Evolutionary conservation across 2,329 filamentous ascomycete species (phyloP), one percentile per base, ranked within the genome.

Genomic region (Pseudocercospora musae): DNA sequence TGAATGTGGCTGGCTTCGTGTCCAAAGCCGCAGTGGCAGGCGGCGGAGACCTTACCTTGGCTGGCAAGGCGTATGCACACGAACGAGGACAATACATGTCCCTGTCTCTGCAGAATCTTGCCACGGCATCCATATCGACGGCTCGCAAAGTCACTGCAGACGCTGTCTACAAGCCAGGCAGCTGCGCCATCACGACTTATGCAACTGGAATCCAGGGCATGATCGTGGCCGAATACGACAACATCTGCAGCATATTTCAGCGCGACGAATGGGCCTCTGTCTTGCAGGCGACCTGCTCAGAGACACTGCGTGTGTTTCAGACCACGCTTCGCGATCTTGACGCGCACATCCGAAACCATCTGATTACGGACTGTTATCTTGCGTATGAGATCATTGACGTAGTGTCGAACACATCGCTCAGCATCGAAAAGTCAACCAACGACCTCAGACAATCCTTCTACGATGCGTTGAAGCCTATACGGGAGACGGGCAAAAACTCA

Each of bases 341-440:
- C 75, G 84, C 86, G 55, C 93, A 97, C 72, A 92, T 98, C 76
- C 92, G 93, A 73, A 81, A 85, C 44, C 93, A 97, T 72, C 80
- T 97, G 42, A 85, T 87, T 68, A 96, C 92, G 0, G 95, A 99
- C 75, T 98, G 94, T 77, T 98, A 91, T 75, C 84, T 99, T 54
- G 92, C 92, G 7, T 99, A 96, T 75, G 95, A 99, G 74, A 91
- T 98, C 31, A 91, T 96, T 31, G 94, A 96, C 71, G 91, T 97
- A 63, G 87, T 98, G 52, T 90, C 91, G 0, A 85, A 84, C 11
- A 82, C 96, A 53, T 92, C 92, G 2, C 88, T 88, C 60, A 88
- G 89, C 42, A 80, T 99, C 3, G 94, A 96, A 66, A 84, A 85
- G 4, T 87, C 89, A 64, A 96, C 92, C 0, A 92, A 92, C 1